These are phyloP conservation scores for Middelhovenomyces tepae DNA, from an alignment of 805 yeast genomes.

Conservation along the genomic window DNA sequence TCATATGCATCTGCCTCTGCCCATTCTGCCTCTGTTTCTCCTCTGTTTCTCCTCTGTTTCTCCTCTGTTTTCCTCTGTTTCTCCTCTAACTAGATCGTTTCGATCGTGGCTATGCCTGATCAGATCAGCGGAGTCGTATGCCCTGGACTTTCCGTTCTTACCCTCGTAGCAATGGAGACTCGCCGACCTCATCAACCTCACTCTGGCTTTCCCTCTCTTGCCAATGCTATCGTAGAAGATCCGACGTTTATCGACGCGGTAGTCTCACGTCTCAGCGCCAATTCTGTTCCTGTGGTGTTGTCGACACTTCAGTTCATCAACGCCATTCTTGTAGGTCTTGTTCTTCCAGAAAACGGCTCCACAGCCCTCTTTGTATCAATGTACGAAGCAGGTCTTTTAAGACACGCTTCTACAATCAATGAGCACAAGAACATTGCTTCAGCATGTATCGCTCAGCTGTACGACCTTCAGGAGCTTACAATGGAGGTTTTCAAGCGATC, in stretches of 20 bases:
- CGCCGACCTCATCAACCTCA: constrained; percentile 4
- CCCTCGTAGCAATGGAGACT: constrained; percentile 15
- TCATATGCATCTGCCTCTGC: too few relatives aligned
- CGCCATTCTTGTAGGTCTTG: constrained; percentile 14
- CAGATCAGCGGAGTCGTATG: constrained; percentile 8
- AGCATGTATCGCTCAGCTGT: constrained; percentile 16
- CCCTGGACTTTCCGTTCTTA: constrained; percentile 17
- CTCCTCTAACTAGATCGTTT: too few relatives aligned
- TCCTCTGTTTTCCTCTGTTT: too few relatives aligned
- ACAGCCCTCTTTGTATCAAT: constrained; percentile 6
- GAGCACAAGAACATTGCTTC: constrained; percentile 15
- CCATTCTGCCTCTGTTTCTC: too few relatives aligned
- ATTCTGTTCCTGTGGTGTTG: constrained; percentile 11
- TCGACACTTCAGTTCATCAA: constrained; percentile 15
- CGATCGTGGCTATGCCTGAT: constrained; percentile 9
- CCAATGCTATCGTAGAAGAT: constrained; percentile 7
- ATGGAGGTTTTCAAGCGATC: constrained; percentile 16
- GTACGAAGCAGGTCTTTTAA: constrained; percentile 17
- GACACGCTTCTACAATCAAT: constrained; percentile 14
- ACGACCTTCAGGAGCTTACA: constrained; percentile 18
- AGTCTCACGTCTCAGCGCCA: constrained; percentile 11
- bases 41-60: too few relatives aligned
- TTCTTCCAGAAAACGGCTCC: constrained; percentile 6
- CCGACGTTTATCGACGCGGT: constrained; percentile 12
- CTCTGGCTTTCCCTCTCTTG: constrained; percentile 7